phyloP scores from a whole-genome alignment of 2,329 filamentous ascomycete species.

The Penicillium sp. region DNA sequence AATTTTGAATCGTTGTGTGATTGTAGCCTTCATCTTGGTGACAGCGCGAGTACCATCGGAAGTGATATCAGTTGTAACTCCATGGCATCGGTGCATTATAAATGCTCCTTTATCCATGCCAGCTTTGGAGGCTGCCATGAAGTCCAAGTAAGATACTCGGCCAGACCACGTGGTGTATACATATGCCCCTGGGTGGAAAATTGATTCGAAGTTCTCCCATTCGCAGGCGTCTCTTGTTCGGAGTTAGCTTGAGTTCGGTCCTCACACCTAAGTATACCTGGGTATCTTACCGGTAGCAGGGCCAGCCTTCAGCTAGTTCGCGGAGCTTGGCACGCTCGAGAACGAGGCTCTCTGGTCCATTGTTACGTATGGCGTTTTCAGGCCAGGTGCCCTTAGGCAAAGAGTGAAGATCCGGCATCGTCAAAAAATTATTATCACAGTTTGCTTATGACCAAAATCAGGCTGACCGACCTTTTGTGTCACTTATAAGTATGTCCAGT shows the following conservation, averaged over 20 bases:
- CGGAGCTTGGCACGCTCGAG: constrained; percentile 51
- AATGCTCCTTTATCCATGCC: constrained; percentile 56
- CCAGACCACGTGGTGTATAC: constrained; percentile 57
- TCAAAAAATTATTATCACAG: constrained; percentile 1
- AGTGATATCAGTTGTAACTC: constrained; percentile 47
- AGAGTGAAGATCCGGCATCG: constrained; percentile 39
- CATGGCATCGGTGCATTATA: constrained; percentile 58
- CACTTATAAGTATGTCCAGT: neutral
- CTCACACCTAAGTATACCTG: neutral
- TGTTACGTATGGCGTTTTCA: constrained; percentile 48
- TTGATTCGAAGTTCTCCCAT: constrained; percentile 55
- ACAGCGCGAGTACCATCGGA: constrained; percentile 44
- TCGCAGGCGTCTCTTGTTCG: constrained; percentile 49
- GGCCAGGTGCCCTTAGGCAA: constrained; percentile 42
- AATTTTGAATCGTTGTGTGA: constrained; percentile 51
- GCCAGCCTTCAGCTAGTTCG: constrained; percentile 55
- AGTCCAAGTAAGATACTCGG: constrained; percentile 43
- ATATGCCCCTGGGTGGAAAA: constrained; percentile 52
- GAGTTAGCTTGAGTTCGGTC: neutral
- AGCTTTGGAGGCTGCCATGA: constrained; percentile 53
- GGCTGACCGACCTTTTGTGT: neutral
- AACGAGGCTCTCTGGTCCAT: constrained; percentile 48
- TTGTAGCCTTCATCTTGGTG: constrained; percentile 55
- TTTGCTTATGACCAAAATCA: neutral
- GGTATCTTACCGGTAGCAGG: constrained; percentile 44